Evolutionary conservation across 2,329 filamentous ascomycete species (phyloP), one percentile per base, ranked within the genome.

Genomic region (Metarhizium humberi): DNA sequence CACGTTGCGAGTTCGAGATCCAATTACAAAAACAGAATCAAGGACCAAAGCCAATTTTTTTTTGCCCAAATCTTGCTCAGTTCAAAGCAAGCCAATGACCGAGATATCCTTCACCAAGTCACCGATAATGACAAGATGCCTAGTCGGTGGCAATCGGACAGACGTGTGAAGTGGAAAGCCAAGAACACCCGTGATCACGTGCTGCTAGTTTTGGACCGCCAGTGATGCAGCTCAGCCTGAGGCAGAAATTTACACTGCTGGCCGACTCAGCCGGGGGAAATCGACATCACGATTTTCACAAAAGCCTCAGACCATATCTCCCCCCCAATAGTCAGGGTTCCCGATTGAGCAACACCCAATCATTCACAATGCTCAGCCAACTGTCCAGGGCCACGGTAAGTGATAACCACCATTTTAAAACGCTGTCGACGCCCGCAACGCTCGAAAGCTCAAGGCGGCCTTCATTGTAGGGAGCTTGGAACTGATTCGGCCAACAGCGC

Each of bases 321-420:
- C 62, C 60, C 64, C 64, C 66, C 61, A 60, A 61, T 57, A 58
- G 63, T 66, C 64, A 60, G 67, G 65, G 63, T 69, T 58, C 56
- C 65, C 72, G 73, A 76, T 77, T 75, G 75, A 77, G 73, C 75
- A 75, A 71, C 71, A 62, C 69, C 69, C 66, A 63, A 61, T 62
- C 67, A 68, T 72, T 61, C 73, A 81, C 73, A 66, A 83, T 83
- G 80, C 73, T 82, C 72, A 71, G 69, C 66, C 77, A 79, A 71
- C 69, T 81, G 59, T 75, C 76, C 67, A 73, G 80, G 73, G 73
- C 72, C 69, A 76, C 79, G 71, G 81, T 84, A 76, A 64, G 79
- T 53, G 40, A 59, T 32, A n/a, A 25, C 43, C 34, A 14, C 42
- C 42, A 29, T 36, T 53, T 53, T 29, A 18, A 18, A 18, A 11